Evolutionary conservation across 2,329 filamentous ascomycete genomes (phyloP).

Genomic region (Chrysosphaeria jannelii): DNA sequence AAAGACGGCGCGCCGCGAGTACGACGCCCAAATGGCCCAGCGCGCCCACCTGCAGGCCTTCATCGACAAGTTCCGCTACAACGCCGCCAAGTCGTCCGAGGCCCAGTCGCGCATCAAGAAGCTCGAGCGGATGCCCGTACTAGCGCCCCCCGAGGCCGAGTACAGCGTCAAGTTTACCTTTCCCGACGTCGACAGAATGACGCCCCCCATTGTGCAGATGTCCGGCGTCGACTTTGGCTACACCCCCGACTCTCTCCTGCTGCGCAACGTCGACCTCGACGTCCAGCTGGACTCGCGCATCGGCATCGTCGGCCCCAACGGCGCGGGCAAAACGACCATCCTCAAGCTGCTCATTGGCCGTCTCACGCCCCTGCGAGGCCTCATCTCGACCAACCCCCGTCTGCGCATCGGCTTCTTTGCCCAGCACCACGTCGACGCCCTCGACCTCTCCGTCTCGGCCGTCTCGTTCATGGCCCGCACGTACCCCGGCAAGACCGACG

Average conservation of each 20-base stretch:
- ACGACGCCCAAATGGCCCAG: slow-evolving; percentile 92
- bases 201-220: slow-evolving; percentile 96
- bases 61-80: slow-evolving; percentile 99
- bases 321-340: slow-evolving; percentile 95
- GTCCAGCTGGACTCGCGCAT: slow-evolving; percentile 96
- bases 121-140: slow-evolving; percentile 79
- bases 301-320: slow-evolving; percentile 96
- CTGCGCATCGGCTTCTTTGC: slow-evolving; percentile 89
- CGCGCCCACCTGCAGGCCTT: slow-evolving; percentile 86
- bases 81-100: slow-evolving; percentile 93
- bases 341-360: slow-evolving; percentile 87
- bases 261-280: slow-evolving; percentile 72
- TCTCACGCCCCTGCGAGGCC: slow-evolving; percentile 41
- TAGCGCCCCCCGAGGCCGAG: slow-evolving; percentile 71
- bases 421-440: slow-evolving; percentile 89
- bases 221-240: slow-evolving; percentile 78
- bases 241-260: slow-evolving; percentile 42
- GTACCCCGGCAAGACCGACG: slow-evolving; percentile 74
- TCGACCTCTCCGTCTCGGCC: slow-evolving; percentile 67
- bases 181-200: slow-evolving; percentile 90
- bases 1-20: slow-evolving; percentile 89
- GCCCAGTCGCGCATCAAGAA: slow-evolving; percentile 98
- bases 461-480: slow-evolving; percentile 89
- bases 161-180: slow-evolving; percentile 95
- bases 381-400: slow-evolving; percentile 70